Conservation (phyloP, 345 rosid species). For the Psidium guajava region DNA sequence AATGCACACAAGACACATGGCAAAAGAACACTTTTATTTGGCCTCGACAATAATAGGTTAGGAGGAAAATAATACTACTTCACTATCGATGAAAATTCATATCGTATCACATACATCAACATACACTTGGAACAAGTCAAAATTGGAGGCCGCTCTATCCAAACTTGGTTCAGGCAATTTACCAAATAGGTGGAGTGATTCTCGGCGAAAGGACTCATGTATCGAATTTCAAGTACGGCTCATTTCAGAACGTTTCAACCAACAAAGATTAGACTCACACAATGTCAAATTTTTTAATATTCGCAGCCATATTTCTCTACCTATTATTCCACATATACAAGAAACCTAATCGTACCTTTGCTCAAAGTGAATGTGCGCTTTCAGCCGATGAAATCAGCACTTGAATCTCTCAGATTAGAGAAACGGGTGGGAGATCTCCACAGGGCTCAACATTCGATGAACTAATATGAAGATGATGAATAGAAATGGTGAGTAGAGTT, state of each 20-base stretch:
- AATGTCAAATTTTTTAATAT: not conserved
- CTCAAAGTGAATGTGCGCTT: not conserved
- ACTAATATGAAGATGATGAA: not conserved
- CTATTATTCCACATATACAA: not conserved
- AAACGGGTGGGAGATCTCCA: not conserved
- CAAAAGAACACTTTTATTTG: not conserved
- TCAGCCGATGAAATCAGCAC: not conserved
- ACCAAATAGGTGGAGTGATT: not conserved
- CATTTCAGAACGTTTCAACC: not conserved
- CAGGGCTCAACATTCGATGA: not conserved
- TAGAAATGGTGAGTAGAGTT: not conserved
- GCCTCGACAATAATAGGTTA: not conserved
- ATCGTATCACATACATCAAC: not conserved
- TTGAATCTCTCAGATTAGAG: not conserved
- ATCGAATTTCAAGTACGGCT: not conserved
- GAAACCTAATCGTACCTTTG: not conserved
- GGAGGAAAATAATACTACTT: not conserved
- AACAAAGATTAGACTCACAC: not conserved
- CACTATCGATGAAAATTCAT: not conserved
- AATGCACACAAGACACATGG: rapidly evolving
- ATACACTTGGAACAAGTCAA: not conserved
- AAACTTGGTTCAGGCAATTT: not conserved
- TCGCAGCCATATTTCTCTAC: not conserved
- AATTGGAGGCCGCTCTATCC: not conserved
- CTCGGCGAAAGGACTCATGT: not conserved